Evolutionary conservation across 2,329 filamentous ascomycete genomes (phyloP), one percentile per base, ranked within the genome.

Genomic region (Fusarium hainanense): DNA sequence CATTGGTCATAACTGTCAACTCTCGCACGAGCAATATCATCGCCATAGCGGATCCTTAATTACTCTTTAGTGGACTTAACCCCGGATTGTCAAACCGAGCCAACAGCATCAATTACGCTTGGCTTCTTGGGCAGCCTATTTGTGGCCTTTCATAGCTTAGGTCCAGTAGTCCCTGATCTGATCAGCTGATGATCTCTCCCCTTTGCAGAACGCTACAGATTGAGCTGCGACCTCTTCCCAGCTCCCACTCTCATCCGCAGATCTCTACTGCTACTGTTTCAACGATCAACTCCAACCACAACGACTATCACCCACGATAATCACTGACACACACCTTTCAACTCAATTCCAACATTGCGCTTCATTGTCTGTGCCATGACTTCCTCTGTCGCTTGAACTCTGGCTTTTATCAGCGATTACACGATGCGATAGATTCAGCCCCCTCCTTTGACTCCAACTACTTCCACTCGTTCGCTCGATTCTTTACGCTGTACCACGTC

Each of bases 141-240:
- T 68, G 69, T 71, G 70, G 61, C 65, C 64, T 68, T 57, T 64
- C 48, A 21, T 58, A 46, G 52, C 40, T 37, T 61, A 32, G 72
- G 52, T 71, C 60, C 62, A 42, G 49, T 48, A 66, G 63, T 66
- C 62, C 63, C 54, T 66, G 63, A 54, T 61, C 61, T 65, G 73
- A 75, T 75, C 73, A 75, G 73, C 73, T 75, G 73, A 75, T 75
- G 73, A 75, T 75, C 73, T 61, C 70, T 75, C 73, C 71, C 73
- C 72, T 74, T 72, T 75, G 67, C 63, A 74, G 72, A 58, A 37
- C 52, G 54, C 60, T 70, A 65, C 56, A 69, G 59, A 71, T 73
- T 73, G 61, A 69, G 71, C 65, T 74, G 56, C 66, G 60, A 63
- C 68, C 59, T 74, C 70, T 60, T 70, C 47, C 66, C 64, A 69